Evolutionary conservation across 768 basidiomycete genomes (phyloP), one percentile per base, ranked within the genome.

Genomic region (Lentinula aciculospora): DNA sequence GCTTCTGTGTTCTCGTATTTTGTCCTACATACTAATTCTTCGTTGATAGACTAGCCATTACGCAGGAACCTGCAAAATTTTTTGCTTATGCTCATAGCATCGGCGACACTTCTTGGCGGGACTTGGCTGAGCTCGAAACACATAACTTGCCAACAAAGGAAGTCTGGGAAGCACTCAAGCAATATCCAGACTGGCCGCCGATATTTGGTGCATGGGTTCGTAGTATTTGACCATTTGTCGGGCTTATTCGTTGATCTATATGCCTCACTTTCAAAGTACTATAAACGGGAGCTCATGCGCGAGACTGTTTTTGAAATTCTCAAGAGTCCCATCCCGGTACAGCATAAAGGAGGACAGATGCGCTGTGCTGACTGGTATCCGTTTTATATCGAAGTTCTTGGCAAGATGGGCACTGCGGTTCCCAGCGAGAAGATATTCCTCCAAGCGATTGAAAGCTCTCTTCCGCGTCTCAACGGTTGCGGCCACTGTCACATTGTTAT

Each of bases 181-280:
- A 54, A 29, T 39, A 15, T 27, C 25, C 53, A 23, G 37, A 54
- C 23, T 54, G 53, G 53, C 53, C 53, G 15, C 37, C 36, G 2
- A 54, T 54, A 28, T 54, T 54, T 27, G 53, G 53, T 28, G 53
- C 53, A 28, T 54, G 53, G 53, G 53, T 54, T 8, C 21, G 53
- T 39, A 31, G 6, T 19, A 3, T 25, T 42, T 19, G 17, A n/a
- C n/a, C n/a, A n/a, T n/a, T n/a, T n/a, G 17, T 54, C 23, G 17
- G 27, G 28, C 10, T 17, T n/a, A n/a, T 32, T 13, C 28, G 31
- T 29, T 29, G 12, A 19, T 53, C 29, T 12, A n/a, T 7, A 4
- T 36, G 9, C 31, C 17, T 39, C 5, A 39, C 1, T 21, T 13
- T 27, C 17, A 54, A n/a, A n/a, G 53, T 54, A 9, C 9, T 13